Evolutionary conservation across 139 green algal genomes (phyloP).

Genomic region (Closterium sp.): DNA sequence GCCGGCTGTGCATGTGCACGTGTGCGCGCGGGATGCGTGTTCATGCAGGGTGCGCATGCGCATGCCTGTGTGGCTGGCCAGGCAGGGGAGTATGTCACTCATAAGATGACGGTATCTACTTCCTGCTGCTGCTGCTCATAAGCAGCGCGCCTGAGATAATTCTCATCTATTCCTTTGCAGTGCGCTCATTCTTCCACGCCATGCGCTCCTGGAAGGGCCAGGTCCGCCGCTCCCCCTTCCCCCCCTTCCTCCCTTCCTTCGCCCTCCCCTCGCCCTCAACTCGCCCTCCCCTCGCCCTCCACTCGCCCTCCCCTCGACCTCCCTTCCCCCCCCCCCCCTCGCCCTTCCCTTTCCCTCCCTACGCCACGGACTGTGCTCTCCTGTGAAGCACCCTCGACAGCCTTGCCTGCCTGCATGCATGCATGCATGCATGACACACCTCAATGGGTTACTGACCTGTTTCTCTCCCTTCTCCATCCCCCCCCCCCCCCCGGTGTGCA

Average conservation of each 20-base stretch:
- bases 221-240: neutral
- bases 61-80: slow-evolving; percentile 12
- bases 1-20: too few relatives aligned
- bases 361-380: too few relatives aligned
- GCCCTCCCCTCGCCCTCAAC: too few relatives aligned
- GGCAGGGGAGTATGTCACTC: slow-evolving; percentile 55
- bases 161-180: slow-evolving; percentile 68
- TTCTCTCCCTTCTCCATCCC: too few relatives aligned
- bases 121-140: slow-evolving; percentile 76
- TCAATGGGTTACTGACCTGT: too few relatives aligned
- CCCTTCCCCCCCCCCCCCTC: too few relatives aligned
- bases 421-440: neutral
- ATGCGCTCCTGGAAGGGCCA: slow-evolving; percentile 27
- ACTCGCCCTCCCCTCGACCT: neutral
- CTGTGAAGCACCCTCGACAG: neutral
- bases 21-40: too few relatives aligned
- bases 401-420: neutral
- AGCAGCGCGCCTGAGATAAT: slow-evolving; percentile 81
- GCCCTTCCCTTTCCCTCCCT: too few relatives aligned
- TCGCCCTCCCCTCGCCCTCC: neutral
- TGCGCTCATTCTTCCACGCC: slow-evolving; percentile 48
- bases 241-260: too few relatives aligned
- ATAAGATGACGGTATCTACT: slow-evolving; percentile 75
- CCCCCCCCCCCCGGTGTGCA: too few relatives aligned
- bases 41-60: too few relatives aligned